These are phyloP conservation scores for Marasmius oreades DNA, from an alignment of 1,284 basidiomycete species.

Conservation along the genomic window DNA sequence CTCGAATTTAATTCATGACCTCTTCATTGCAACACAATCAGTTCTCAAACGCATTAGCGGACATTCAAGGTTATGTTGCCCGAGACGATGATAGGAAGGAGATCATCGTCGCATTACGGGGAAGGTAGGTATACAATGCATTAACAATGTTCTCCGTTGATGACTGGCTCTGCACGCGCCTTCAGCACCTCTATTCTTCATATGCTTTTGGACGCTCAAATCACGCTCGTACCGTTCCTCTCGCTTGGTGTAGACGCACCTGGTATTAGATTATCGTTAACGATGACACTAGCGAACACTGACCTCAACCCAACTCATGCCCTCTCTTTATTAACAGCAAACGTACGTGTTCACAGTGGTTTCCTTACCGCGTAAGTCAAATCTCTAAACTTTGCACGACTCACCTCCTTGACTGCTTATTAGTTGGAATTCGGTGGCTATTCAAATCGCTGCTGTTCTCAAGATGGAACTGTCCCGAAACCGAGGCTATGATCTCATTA, in stretches of 20 bases:
- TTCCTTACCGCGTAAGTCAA: constrained; percentile 21
- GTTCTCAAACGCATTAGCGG: constrained; percentile 41
- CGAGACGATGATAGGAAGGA: constrained; percentile 41
- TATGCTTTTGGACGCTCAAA: constrained; percentile 18
- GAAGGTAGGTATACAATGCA: constrained; percentile 33
- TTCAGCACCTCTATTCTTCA: constrained; percentile 18
- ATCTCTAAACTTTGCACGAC: not conserved
- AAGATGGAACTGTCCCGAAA: constrained; percentile 13
- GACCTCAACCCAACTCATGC: not conserved
- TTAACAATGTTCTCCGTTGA: not conserved
- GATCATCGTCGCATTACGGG: constrained; percentile 44
- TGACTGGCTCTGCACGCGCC: not conserved
- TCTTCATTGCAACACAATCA: constrained; percentile 15
- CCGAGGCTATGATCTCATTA: constrained; percentile 33
- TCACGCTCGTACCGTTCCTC: constrained; percentile 22
- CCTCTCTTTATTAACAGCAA: constrained; percentile 4
- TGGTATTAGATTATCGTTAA: not conserved
- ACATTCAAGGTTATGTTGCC: constrained; percentile 46
- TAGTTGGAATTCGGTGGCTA: constrained; percentile 19
- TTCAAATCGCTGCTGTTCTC: constrained; percentile 12
- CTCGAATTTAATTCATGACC: not conserved
- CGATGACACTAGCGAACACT: not conserved
- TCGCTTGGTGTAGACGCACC: constrained; percentile 19
- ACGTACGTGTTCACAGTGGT: constrained; percentile 19
- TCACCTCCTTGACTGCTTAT: constrained; percentile 21